phyloP scores from a whole-genome alignment of 495 filamentous ascomycete species.

The Lasiosphaeriaceae sp. region DNA sequence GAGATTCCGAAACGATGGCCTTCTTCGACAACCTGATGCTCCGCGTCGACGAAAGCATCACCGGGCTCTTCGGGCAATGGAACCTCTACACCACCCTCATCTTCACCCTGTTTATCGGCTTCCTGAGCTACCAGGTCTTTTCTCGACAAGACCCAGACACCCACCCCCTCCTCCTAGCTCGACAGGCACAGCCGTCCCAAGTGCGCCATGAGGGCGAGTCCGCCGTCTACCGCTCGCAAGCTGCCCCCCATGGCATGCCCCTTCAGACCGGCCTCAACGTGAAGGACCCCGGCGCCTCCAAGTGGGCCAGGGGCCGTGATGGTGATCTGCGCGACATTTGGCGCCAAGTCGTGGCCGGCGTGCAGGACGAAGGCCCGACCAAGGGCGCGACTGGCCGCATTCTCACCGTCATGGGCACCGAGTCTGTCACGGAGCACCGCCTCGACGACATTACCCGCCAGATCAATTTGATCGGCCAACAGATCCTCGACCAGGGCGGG shows the following conservation, averaged over 20 bases:
- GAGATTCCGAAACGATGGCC: conserved; percentile 14
- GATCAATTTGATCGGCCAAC: conserved; percentile 80
- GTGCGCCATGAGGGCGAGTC: conserved; percentile 83
- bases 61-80: conserved; percentile 70
- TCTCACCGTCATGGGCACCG: conserved; percentile 72
- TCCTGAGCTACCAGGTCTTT: conserved; percentile 50
- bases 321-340: conserved; percentile 94
- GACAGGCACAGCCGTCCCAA: conserved; percentile 71
- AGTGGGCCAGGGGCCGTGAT: conserved; percentile 76
- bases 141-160: conserved; percentile 70
- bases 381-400: conserved; percentile 70
- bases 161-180: conserved; percentile 83
- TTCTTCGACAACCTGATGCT: conserved; percentile 47
- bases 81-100: conserved; percentile 68
- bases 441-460: conserved; percentile 69
- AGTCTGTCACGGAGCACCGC: conserved; percentile 66
- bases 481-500: conserved; percentile 63
- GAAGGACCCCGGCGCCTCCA: conserved; percentile 73
- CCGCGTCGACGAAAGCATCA: conserved; percentile 64
- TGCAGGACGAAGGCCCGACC: conserved; percentile 52
- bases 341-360: conserved; percentile 67
- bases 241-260: conserved; percentile 79
- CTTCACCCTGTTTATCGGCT: conserved; percentile 51
- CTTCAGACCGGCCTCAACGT: conserved; percentile 80
- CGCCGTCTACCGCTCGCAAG: conserved; percentile 72